These are phyloP conservation scores for Medicago truncatula DNA, from an alignment of 306 rosid genomes.

Conservation along the genomic window MtrunA17r5.0-ANR NC_053042.1:38640501-38641000, in stretches of 20 bases:
- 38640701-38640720: slow-evolving; percentile 97
- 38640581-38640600: slow-evolving; percentile 97
- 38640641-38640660: slow-evolving; percentile 89
- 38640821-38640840: background rate
- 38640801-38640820: slow-evolving; percentile 17
- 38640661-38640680: slow-evolving; percentile 80
- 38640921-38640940: slow-evolving; percentile 2
- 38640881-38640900: background rate
- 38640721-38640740: slow-evolving; percentile 89
- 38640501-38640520: slow-evolving; percentile 96
- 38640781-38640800: background rate
- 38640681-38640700: slow-evolving; percentile 89
- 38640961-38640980: background rate
- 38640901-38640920: background rate
- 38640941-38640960: slow-evolving; percentile 11
- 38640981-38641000: background rate
- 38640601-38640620: slow-evolving; percentile 81
- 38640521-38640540: slow-evolving; percentile 84
- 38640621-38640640: slow-evolving; percentile 98
- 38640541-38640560: slow-evolving; percentile 80
- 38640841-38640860: background rate
- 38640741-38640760: slow-evolving; percentile 59
- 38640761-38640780: slow-evolving; percentile 44
- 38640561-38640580: slow-evolving; percentile 89
- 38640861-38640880: background rate